Conservation (phyloP, 257 asterid species). For the Capsicum chinense region DNA sequence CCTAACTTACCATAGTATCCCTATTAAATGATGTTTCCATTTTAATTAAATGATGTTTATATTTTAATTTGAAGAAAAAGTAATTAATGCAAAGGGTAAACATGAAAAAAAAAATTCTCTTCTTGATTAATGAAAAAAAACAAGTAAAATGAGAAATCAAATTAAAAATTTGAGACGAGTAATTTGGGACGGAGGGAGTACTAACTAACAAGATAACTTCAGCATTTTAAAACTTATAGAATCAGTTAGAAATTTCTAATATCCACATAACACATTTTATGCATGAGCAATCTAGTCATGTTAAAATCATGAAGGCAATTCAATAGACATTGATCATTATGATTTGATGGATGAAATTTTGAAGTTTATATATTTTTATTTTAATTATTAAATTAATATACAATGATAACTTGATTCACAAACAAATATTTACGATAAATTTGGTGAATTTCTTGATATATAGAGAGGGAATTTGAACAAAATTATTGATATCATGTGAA, state of each 20-base stretch:
- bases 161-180: no score
- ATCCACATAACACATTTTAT: not conserved
- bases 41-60: no score
- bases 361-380: accelerated
- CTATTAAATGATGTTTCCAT: no score
- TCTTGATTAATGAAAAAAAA: no score
- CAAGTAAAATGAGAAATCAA: no score
- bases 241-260: not conserved
- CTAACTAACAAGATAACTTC: no score
- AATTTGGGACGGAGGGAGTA: no score
- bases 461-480: not conserved
- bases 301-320: not conserved
- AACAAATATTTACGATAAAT: not conserved
- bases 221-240: not conserved
- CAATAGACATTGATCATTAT: not conserved
- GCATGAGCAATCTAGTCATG: conserved; percentile 23
- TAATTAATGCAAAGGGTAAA: no score
- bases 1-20: no score
- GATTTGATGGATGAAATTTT: not conserved
- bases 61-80: no score
- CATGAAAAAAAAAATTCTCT: no score
- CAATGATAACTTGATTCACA: not conserved
- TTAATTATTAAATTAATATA: not conserved
- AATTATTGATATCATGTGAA: not conserved
- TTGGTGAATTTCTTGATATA: not conserved